These are phyloP conservation scores for Sugiyamaella americana DNA, from an alignment of 805 yeast genomes.

Conservation along the genomic window DNA sequence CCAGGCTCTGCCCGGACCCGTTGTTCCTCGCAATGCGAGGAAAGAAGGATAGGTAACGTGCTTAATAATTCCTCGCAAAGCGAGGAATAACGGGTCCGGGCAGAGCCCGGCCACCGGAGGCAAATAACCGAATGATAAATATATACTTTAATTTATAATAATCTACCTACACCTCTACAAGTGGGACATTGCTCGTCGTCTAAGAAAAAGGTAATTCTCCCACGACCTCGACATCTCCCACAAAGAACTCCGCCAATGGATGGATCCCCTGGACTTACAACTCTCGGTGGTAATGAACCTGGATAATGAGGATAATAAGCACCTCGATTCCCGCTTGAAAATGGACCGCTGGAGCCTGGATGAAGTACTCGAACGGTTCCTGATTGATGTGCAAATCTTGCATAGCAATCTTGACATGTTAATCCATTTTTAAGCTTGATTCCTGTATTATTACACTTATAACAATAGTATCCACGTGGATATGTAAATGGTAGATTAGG, in stretches of 20 bases:
- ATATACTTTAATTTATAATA: constrained; percentile 7
- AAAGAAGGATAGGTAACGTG: no score
- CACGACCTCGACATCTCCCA: constrained; percentile 65
- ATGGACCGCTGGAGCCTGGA: constrained; percentile 16
- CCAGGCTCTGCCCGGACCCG: no score
- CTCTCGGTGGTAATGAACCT: constrained; percentile 34
- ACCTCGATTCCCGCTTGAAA: no score
- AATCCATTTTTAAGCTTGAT: constrained; percentile 51
- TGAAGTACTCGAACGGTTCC: constrained; percentile 19
- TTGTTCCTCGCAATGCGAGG: no score
- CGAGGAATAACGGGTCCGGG: not conserved
- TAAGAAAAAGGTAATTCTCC: constrained; percentile 47
- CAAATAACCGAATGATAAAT: not conserved
- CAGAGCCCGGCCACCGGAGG: not conserved
- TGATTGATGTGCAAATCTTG: constrained; percentile 45
- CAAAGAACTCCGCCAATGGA: constrained; percentile 66
- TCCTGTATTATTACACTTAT: constrained; percentile 72
- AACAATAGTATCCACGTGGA: constrained; percentile 56
- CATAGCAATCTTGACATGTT: constrained; percentile 68
- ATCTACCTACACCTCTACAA: constrained; percentile 63
- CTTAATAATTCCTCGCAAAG: no score
- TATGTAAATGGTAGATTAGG: constrained; percentile 56
- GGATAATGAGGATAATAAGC: constrained; percentile 11
- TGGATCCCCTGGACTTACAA: constrained; percentile 74
- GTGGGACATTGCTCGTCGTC: constrained; percentile 58